Conservation (phyloP, 176 grass and related monocot genomes). For the Triticum urartu region DNA sequence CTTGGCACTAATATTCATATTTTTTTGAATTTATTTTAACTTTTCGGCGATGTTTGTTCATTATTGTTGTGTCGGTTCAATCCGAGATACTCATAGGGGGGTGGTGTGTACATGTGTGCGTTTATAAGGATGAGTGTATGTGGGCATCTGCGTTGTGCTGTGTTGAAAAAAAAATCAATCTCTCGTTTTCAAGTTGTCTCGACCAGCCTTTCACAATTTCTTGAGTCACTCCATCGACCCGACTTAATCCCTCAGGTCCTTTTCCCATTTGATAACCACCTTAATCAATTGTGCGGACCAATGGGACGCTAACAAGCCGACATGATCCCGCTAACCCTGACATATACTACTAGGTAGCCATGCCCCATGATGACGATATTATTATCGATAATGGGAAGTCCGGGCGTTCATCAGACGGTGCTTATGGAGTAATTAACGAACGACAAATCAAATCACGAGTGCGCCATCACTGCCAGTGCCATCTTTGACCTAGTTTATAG, state of each 20-base stretch:
- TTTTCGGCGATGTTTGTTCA: too few species aligned
- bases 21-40: too few species aligned
- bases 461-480: neutral
- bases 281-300: neutral
- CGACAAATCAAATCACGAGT: neutral
- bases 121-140: too few species aligned
- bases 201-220: too few species aligned
- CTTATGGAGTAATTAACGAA: slow-evolving; percentile 5
- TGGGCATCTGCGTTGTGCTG: too few species aligned
- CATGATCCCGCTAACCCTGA: neutral
- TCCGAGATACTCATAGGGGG: too few species aligned
- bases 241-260: neutral
- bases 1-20: too few species aligned
- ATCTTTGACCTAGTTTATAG: neutral
- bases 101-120: rapidly evolving
- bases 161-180: too few species aligned
- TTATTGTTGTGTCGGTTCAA: too few species aligned
- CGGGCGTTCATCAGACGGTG: neutral
- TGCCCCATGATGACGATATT: neutral
- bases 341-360: neutral
- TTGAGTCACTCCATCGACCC: too few species aligned
- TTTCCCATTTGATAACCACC: neutral
- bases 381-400: neutral
- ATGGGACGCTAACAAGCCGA: neutral
- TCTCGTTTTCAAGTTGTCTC: too few species aligned